Percentiles rank a stretch among this genome's conserved stretches.
Conservation (phyloP, 2,329 filamentous ascomycete species). For the Epichloe typhina region DNA sequence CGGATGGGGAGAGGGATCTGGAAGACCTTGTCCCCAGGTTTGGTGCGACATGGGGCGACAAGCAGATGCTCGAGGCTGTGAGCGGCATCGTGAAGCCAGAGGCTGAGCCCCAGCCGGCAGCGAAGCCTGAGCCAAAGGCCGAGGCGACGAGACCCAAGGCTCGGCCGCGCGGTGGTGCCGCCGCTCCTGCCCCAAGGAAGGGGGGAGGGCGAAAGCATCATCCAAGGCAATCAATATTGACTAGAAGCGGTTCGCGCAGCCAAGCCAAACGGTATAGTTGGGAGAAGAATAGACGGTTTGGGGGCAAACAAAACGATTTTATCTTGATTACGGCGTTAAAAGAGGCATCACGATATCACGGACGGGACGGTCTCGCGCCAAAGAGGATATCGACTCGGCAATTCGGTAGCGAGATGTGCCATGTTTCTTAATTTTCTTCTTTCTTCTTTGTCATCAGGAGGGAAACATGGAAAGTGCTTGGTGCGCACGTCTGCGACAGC, state of each 20-base stretch:
- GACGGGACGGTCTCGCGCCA: too few species aligned
- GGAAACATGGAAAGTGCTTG: background rate
- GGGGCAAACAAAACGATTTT: too few species aligned
- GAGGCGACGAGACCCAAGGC: conserved; percentile 14
- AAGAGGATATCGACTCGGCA: too few species aligned
- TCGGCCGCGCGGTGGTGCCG: conserved; percentile 14
- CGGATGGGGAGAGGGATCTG: conserved; percentile 11
- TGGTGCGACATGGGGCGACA: conserved; percentile 29
- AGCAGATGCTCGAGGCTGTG: conserved; percentile 31
- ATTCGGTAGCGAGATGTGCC: too few species aligned
- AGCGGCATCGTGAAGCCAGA: conserved; percentile 28
- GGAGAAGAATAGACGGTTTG: too few species aligned
- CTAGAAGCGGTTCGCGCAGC: background rate
- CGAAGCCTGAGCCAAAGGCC: conserved; percentile 16
- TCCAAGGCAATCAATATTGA: conserved; percentile 6
- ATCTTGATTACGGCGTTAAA: too few species aligned
- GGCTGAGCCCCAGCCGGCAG: conserved; percentile 8
- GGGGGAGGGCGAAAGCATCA: conserved; percentile 10
- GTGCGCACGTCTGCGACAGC: background rate
- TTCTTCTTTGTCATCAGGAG: background rate
- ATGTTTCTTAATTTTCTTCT: too few species aligned
- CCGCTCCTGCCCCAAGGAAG: conserved; percentile 15
- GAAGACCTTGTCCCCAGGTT: conserved; percentile 26
- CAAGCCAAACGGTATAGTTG: too few species aligned
- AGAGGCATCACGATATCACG: too few species aligned